phyloP scores from a whole-genome alignment of 805 yeast species.

The Nakazawaea wickerhamii region DNA sequence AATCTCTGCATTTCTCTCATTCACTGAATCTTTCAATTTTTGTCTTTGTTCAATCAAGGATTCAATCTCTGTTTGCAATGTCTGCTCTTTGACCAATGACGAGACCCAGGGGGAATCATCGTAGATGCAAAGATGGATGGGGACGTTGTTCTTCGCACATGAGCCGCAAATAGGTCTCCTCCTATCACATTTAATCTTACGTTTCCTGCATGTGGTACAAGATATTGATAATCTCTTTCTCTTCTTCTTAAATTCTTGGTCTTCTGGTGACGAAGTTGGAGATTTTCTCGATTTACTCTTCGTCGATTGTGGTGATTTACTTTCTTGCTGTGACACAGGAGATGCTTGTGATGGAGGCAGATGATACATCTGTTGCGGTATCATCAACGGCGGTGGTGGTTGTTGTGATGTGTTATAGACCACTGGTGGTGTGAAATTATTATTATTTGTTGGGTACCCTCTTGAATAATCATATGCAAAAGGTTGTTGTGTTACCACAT shows the following conservation, averaged over 20 bases:
- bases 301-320: background rate
- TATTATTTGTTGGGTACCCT: background rate
- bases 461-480: too few relatives aligned
- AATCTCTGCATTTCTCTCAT: background rate
- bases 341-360: background rate
- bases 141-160: conserved; percentile 28
- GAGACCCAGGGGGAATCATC: conserved; percentile 17
- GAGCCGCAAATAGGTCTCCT: conserved; percentile 29
- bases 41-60: conserved; percentile 8
- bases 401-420: background rate
- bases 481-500: background rate
- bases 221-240: conserved; percentile 43
- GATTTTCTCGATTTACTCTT: background rate
- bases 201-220: conserved; percentile 33
- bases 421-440: background rate
- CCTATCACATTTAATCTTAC: conserved; percentile 37
- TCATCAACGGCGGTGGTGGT: background rate
- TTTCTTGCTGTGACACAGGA: background rate
- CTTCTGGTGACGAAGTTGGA: conserved; percentile 6
- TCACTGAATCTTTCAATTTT: conserved; percentile 1
- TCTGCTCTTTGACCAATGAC: conserved; percentile 11
- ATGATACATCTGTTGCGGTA: background rate
- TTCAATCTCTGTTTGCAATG: conserved; percentile 10
- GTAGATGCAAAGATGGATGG: conserved; percentile 22
- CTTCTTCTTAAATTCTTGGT: conserved; percentile 28